Base-by-base conservation (phyloP, 805 yeast genomes). In the Candida ovalis region DNA sequence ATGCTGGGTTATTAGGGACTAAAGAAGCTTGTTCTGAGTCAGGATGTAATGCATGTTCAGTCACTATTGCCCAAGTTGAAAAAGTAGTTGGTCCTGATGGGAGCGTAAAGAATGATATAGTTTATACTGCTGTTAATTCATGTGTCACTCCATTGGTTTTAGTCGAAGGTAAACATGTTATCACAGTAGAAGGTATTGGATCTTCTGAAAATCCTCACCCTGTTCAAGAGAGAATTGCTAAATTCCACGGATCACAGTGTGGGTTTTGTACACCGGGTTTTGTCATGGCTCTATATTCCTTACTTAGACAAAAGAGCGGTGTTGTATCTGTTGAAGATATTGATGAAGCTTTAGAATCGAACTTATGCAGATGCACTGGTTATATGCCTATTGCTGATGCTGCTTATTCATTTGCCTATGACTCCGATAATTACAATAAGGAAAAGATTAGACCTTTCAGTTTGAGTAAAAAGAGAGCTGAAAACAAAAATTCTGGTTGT, bases 261-360 rank as follows among this genome's bases (percentile, higher is more conserved):
- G 79, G 79, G 3, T 74, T 73, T 53, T 74, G 79, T 52, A 74
- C 79, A 6, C 79, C 78, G 1, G 79, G 79, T 5, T 74, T 74
- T 44, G 76, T 74, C 9, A 74, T 74, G 79, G 70, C 75, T 35
- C 53, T 74, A 44, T 74, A 74, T 45, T 67, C 76, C 1, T 55
- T 74, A 44, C 55, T 74, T 23, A 61, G 78, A 30, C 63, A 71
- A 30, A 63, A 70, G 25, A 62, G 68, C 9, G 73, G 74, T 24
- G 50, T 46, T 33, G 67, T 66, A 5, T 60, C 72, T 1, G 64
- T 68, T 42, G 70, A 71, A 43, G 69, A 71, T 43, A 63, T 74
- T 6, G 58, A 65, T 32, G 78, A 74, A 48, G 72, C 77, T 2
- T 64, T 75, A 38, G 79, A 74, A 51, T 77, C 78, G 5, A 74